Evolutionary conservation across 1,284 basidiomycete genomes (phyloP).

Genomic region (Boletus hoseneyae): DNA sequence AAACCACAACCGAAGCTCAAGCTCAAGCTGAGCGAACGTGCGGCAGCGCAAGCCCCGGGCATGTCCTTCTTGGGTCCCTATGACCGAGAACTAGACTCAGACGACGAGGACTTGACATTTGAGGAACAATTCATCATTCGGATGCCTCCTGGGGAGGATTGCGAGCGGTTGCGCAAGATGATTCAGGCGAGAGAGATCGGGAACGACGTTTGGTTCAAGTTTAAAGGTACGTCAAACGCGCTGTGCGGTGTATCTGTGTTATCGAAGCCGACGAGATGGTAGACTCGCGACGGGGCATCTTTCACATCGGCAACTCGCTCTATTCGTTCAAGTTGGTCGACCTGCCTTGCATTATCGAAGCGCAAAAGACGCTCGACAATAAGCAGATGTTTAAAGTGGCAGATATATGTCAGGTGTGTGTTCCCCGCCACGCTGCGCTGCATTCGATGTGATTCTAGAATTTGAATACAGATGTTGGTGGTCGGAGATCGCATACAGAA

Average conservation of each 20-base stretch:
- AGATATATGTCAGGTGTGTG: constrained; percentile 88
- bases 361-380: constrained; percentile 95
- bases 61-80: constrained; percentile 84
- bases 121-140: constrained; percentile 97
- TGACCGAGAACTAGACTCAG: constrained; percentile 93
- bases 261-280: constrained; percentile 9
- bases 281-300: constrained; percentile 92
- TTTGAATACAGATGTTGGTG: constrained; percentile 71
- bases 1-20: constrained; percentile 74
- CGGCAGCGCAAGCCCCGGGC: constrained; percentile 69
- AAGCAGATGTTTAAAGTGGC: constrained; percentile 98
- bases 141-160: constrained; percentile 83
- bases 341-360: constrained; percentile 90
- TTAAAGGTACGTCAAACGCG: constrained; percentile 67
- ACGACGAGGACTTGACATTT: constrained; percentile 91
- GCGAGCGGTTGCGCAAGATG: constrained; percentile 76
- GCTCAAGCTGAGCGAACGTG: constrained; percentile 78
- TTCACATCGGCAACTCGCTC: constrained; percentile 79
- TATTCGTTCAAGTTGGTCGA: constrained; percentile 96
- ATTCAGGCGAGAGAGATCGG: constrained; percentile 75
- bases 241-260: neutral
- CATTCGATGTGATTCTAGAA: constrained; percentile 13
- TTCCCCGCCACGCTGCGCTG: neutral
- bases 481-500: constrained; percentile 75
- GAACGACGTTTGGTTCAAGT: constrained; percentile 96